Percentiles rank a stretch among this genome's conserved stretches.
Conservation (phyloP, 176 grass and related monocot genomes). For the Secale cereale region DNA sequence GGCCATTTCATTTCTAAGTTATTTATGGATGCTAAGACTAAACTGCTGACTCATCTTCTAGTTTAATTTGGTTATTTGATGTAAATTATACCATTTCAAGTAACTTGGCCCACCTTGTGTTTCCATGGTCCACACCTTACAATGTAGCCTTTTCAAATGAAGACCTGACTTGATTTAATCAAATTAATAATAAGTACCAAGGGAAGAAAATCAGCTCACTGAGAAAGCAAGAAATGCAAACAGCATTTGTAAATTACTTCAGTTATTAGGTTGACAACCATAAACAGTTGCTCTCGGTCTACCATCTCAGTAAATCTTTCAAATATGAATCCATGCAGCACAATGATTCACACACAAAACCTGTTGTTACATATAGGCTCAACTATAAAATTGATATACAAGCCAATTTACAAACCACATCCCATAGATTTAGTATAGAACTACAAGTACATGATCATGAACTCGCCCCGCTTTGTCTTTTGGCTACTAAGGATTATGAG, state of each 20-base stretch:
- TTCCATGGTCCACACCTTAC: not conserved
- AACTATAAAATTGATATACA: slow-evolving; percentile 27
- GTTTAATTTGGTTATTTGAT: slow-evolving; percentile 14
- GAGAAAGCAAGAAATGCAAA: not conserved
- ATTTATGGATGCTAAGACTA: slow-evolving; percentile 13
- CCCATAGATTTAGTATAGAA: not conserved
- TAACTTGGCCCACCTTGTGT: not conserved
- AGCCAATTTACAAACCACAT: not conserved
- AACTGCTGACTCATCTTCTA: not conserved
- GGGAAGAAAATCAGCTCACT: not conserved
- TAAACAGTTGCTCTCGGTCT: not conserved
- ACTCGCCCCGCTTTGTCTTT: not conserved
- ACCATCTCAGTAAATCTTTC: not conserved
- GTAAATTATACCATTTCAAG: not conserved
- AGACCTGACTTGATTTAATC: not conserved
- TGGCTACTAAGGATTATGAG: slow-evolving; percentile 21
- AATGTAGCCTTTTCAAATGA: not conserved
- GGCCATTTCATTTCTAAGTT: slow-evolving; percentile 20
- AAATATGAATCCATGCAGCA: slow-evolving; percentile 9
- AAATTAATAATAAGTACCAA: not conserved
- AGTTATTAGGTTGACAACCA: not conserved
- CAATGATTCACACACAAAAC: not conserved
- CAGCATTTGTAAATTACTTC: not conserved
- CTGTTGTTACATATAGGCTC: slow-evolving; percentile 16
- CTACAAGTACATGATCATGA: not conserved